Evolutionary conservation across 345 rosid genomes (phyloP).

Genomic region (Eucalyptus pauciflora): DNA sequence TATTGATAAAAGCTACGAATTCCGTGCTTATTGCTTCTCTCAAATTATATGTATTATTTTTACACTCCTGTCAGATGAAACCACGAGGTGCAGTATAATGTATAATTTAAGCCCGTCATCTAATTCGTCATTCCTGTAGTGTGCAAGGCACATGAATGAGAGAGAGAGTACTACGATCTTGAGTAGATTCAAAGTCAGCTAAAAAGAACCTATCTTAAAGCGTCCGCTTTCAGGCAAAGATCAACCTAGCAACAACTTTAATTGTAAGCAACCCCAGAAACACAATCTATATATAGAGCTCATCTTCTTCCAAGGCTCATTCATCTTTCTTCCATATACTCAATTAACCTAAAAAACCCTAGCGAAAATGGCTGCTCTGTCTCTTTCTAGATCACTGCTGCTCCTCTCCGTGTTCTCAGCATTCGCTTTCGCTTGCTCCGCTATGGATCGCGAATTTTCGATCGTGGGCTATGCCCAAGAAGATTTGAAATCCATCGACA

Average conservation of each 20-base stretch:
- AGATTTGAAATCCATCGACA: slow-evolving; percentile 42
- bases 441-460: slow-evolving; percentile 53
- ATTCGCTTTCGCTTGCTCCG: slow-evolving; percentile 17
- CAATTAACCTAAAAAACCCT: not conserved
- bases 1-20: not conserved
- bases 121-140: not conserved
- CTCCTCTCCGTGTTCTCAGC: slow-evolving; percentile 20
- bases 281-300: slow-evolving; percentile 13
- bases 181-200: slow-evolving; percentile 24
- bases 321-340: not conserved
- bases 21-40: not conserved
- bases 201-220: slow-evolving; percentile 38
- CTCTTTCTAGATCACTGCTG: not conserved
- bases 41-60: not conserved
- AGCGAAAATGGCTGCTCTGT: slow-evolving; percentile 19
- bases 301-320: not conserved
- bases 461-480: slow-evolving; percentile 62
- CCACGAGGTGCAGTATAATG: not conserved
- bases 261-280: slow-evolving; percentile 36
- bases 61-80: not conserved
- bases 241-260: slow-evolving; percentile 20
- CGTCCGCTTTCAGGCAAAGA: slow-evolving; percentile 2
- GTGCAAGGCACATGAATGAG: not conserved
- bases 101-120: not conserved
- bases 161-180: not conserved